Evolutionary conservation across 495 filamentous ascomycete genomes (phyloP), one percentile per base, ranked within the genome.

Genomic region (Baudoinia panamericana): DNA sequence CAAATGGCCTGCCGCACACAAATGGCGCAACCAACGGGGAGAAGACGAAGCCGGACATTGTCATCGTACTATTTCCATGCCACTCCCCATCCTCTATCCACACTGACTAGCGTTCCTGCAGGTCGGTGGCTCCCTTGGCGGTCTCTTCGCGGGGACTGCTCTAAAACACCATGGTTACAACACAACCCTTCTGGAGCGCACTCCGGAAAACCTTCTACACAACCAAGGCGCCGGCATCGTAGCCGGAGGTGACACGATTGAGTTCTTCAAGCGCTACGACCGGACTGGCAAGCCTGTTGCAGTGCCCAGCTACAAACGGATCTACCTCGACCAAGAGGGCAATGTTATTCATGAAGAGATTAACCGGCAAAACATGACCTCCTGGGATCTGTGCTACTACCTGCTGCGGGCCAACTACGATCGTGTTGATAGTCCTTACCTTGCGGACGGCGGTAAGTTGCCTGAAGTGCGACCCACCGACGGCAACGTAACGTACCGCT

Each of bases 171-270:
- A 51, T 23, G 46, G 53, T 31, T 44, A 82, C 52, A 50, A 64
- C 46, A 66, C 67, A 21, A 65, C 58, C 1, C 70, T 77, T 32
- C 63, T 75, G 12, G 71, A 76, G 48, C 63, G 69, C 15, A 68
- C 63, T 29, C 54, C 62, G 0, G 54, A 51, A 1, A 53, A 64
- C 1, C 45, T 69, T 7, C 60, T 72, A 0, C 62, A 71, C 33
- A 65, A 70, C 48, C 68, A 73, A 56, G 72, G 71, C 12, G 72
- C 72, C 5, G 71, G 72, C 1, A 69, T 77, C 22, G 65, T 69
- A 0, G 64, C 64, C 7, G 64, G 67, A n/a, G 48, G 46, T 24
- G 50, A 61, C 22, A 52, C 53, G 0, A 43, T 55, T 36, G 46
- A 43, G n/a, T 64, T 57, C 53, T 59, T 66, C 38, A 36, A 54